Conservation (phyloP, 2,329 filamentous ascomycete species). For the Sporothrix pallida region DNA sequence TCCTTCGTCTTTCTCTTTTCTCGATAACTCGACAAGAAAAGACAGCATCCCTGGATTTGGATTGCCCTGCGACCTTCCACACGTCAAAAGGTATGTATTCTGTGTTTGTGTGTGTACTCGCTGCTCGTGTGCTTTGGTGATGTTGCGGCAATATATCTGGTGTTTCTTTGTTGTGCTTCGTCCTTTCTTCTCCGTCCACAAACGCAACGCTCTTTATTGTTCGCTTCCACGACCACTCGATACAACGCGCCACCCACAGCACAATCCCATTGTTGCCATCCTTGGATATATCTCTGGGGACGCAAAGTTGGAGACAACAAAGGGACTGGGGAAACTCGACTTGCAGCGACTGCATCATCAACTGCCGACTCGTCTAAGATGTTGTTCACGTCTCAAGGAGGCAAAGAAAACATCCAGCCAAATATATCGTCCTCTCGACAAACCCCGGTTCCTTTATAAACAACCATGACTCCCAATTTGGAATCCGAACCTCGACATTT, state of each 20-base stretch:
- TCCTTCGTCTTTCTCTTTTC: conserved; percentile 17
- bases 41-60: conserved; percentile 33
- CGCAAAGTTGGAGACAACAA: neutral
- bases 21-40: conserved; percentile 1
- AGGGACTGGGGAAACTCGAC: neutral
- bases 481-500: neutral
- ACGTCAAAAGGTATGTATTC: conserved; percentile 20
- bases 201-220: neutral
- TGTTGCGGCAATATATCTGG: neutral
- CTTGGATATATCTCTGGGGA: neutral
- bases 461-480: neutral
- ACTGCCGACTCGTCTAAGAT: neutral
- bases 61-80: conserved; percentile 28
- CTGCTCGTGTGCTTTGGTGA: neutral
- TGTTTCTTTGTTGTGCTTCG: neutral
- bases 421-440: too few relatives aligned
- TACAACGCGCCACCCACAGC: neutral
- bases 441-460: neutral
- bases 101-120: neutral
- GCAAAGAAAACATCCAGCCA: neutral
- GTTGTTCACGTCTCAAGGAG: conserved; percentile 17
- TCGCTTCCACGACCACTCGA: neutral
- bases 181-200: neutral
- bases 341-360: neutral
- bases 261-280: conserved; percentile 13